Conservation (phyloP, 2,329 filamentous ascomycete genomes). For the Decorospora gaudefroyi region DNA sequence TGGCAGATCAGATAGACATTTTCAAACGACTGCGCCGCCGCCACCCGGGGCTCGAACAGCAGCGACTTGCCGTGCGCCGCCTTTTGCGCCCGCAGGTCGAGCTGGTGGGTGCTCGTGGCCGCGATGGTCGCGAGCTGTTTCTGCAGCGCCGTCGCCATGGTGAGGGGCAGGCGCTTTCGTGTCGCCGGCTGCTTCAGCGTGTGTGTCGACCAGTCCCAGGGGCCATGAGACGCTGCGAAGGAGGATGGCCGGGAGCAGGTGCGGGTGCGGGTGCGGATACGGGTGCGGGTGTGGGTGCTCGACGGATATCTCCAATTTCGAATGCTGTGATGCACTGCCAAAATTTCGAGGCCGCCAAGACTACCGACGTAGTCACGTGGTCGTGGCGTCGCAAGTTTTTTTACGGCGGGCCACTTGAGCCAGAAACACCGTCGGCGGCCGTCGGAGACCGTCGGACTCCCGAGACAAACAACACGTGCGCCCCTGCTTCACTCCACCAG, state of each 20-base stretch:
- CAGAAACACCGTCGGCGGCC: conserved; percentile 6
- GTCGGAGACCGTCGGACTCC: too few relatives aligned
- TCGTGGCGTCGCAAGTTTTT: conserved; percentile 18
- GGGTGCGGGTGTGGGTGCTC: background rate
- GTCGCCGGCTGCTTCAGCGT: conserved; percentile 1
- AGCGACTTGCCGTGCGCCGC: conserved; percentile 90
- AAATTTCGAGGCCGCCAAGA: conserved; percentile 29
- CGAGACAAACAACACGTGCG: conserved; percentile 19
- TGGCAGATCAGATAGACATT: conserved; percentile 83
- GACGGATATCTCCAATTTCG: too few relatives aligned
- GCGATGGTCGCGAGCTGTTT: conserved; percentile 93
- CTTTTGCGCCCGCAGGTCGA: conserved; percentile 92
- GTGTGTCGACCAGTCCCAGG: conserved; percentile 1
- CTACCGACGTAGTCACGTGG: too few relatives aligned
- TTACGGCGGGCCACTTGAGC: conserved; percentile 17
- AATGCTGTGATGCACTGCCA: conserved; percentile 15
- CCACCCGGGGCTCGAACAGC: conserved; percentile 85
- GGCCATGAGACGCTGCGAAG: conserved; percentile 34
- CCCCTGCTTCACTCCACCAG: conserved; percentile 13
- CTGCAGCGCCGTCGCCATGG: conserved; percentile 80
- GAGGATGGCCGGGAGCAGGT: background rate
- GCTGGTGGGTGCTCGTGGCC: conserved; percentile 82
- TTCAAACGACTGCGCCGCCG: conserved; percentile 86
- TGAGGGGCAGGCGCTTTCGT: background rate
- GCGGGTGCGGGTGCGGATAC: conserved; percentile 4